These are phyloP conservation scores for Balakata baccata DNA, from an alignment of 345 rosid genomes.

Conservation along the genomic window DNA sequence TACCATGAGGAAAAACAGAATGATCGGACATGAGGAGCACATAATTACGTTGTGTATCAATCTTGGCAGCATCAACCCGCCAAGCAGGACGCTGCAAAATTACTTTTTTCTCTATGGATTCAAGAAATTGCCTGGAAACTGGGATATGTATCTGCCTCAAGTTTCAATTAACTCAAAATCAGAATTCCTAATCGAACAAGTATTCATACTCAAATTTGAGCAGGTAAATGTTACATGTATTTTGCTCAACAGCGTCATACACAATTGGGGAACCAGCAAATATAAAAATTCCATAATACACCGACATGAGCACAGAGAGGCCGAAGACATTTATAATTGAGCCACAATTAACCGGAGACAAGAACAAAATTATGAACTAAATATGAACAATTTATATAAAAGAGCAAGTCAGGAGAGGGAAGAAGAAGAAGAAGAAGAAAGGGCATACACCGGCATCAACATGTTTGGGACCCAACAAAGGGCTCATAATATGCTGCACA, in stretches of 20 bases:
- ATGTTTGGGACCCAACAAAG: slow-evolving; percentile 64
- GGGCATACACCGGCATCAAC: slow-evolving; percentile 72
- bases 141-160: slow-evolving; percentile 48
- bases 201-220: neutral
- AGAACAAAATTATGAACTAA: neutral
- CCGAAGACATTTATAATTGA: too few relatives aligned
- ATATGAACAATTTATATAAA: neutral
- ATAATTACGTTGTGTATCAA: slow-evolving; percentile 49
- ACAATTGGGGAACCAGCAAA: neutral
- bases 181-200: slow-evolving; percentile 10
- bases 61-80: slow-evolving; percentile 69
- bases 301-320: neutral
- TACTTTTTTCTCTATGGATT: slow-evolving; percentile 57
- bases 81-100: slow-evolving; percentile 51
- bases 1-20: slow-evolving; percentile 45
- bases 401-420: neutral
- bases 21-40: slow-evolving; percentile 79
- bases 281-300: neutral
- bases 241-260: too few relatives aligned
- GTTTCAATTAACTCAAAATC: slow-evolving; percentile 7
- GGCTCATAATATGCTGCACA: slow-evolving; percentile 58
- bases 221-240: neutral
- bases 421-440: neutral
- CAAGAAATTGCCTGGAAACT: slow-evolving; percentile 60
- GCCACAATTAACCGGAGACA: neutral